phyloP scores from a whole-genome alignment of 306 rosid species.

The Acmispon strigosus region DNA sequence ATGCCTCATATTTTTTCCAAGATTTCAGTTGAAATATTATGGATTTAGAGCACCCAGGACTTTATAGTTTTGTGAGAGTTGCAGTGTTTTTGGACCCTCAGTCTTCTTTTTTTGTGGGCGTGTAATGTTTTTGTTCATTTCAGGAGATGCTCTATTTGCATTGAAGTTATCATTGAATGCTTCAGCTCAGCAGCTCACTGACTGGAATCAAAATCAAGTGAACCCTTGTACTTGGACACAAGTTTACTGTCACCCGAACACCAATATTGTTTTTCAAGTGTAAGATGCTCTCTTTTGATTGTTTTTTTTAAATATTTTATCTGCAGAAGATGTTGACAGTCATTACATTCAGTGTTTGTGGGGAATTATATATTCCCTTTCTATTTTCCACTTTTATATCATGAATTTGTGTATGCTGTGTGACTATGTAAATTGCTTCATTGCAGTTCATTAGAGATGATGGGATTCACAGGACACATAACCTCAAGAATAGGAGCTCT shows the following conservation, averaged over 20 bases:
- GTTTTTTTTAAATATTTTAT: conserved; percentile 10
- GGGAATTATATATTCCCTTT: neutral
- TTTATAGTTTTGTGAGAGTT: neutral
- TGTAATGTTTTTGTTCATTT: conserved; percentile 24
- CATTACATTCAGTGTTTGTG: neutral
- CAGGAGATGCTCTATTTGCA: conserved; percentile 82
- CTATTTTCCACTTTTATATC: conserved; percentile 5
- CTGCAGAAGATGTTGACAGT: neutral
- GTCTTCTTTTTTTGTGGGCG: conserved; percentile 7
- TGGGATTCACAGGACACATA: conserved; percentile 81
- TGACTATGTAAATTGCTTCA: conserved; percentile 23
- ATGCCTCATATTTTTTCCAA: neutral
- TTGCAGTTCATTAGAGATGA: conserved; percentile 74
- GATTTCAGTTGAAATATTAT: conserved; percentile 7
- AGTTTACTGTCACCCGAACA: conserved; percentile 51
- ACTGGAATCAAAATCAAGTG: conserved; percentile 87
- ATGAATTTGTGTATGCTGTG: neutral
- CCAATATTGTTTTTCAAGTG: conserved; percentile 56
- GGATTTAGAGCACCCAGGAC: neutral
- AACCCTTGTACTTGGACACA: conserved; percentile 96
- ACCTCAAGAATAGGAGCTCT: conserved; percentile 69
- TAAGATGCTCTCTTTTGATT: conserved; percentile 40
- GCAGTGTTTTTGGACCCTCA: neutral
- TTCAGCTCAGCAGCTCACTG: conserved; percentile 58
- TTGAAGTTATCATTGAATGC: conserved; percentile 57